Conservation (phyloP, 805 yeast species). For the Starmerella bombicola region DNA sequence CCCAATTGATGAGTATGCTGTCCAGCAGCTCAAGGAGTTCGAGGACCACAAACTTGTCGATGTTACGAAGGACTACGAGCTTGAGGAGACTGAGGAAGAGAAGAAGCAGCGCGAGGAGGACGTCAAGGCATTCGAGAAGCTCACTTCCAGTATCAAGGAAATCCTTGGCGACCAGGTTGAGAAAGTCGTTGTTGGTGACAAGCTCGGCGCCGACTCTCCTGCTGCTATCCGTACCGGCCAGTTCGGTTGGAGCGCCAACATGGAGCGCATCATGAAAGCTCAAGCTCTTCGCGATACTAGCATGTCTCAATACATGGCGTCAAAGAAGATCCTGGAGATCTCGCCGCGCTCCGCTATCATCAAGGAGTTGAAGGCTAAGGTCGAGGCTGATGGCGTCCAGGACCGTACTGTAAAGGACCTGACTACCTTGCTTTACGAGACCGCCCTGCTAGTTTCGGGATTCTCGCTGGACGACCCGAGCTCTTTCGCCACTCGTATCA, state of each 20-base stretch:
- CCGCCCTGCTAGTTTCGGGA: conserved; percentile 97
- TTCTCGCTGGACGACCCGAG: conserved; percentile 98
- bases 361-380: conserved; percentile 90
- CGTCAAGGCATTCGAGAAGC: conserved; percentile 79
- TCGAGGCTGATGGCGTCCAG: conserved; percentile 92
- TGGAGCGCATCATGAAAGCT: conserved; percentile 99
- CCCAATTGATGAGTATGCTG: conserved; percentile 99
- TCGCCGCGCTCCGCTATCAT: conserved; percentile 94
- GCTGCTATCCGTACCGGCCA: conserved; percentile 99
- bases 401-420: conserved; percentile 97
- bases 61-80: conserved; percentile 97
- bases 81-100: conserved; percentile 94
- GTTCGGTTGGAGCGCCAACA: conserved; percentile 99
- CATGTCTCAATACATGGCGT: conserved; percentile 99
- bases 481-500: conserved; percentile 93
- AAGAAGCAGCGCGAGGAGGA: conserved; percentile 89
- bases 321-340: conserved; percentile 97
- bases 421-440: conserved; percentile 90
- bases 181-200: conserved; percentile 96
- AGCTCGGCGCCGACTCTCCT: conserved; percentile 85
- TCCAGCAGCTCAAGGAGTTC: conserved; percentile 97
- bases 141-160: conserved; percentile 92
- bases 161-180: conserved; percentile 97
- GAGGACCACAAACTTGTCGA: conserved; percentile 99
- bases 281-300: conserved; percentile 98